Conservation (phyloP, 306 rosid species). For the Cucurbita moschata region DNA sequence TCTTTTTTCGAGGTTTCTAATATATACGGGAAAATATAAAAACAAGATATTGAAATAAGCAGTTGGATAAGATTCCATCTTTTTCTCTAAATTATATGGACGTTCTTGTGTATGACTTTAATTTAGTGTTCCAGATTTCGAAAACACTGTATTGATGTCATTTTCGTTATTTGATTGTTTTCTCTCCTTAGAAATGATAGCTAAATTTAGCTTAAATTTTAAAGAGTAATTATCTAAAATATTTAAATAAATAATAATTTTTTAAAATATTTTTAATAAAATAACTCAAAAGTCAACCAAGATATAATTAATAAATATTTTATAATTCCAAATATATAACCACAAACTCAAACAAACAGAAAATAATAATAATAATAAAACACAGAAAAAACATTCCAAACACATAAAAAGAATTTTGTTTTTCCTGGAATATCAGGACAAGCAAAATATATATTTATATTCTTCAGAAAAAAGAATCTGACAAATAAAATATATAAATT, state of each 20-base stretch:
- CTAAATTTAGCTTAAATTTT: too few relatives aligned
- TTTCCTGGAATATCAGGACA: neutral
- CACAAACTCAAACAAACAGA: neutral
- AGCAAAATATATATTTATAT: too few relatives aligned
- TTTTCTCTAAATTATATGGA: too few relatives aligned
- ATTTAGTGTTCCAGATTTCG: too few relatives aligned
- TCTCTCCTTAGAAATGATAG: too few relatives aligned
- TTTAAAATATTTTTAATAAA: neutral
- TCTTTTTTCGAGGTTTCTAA: neutral
- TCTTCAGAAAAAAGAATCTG: too few relatives aligned
- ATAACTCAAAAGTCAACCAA: neutral
- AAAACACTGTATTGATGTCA: neutral
- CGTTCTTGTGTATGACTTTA: neutral
- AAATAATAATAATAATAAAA: too few relatives aligned
- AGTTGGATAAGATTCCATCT: neutral
- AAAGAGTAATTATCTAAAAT: too few relatives aligned
- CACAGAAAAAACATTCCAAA: neutral
- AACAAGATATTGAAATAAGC: neutral
- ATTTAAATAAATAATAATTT: too few relatives aligned
- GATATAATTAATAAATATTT: too few relatives aligned
- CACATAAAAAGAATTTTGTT: neutral
- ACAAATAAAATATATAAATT: too few relatives aligned
- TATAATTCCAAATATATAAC: neutral
- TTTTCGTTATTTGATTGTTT: too few relatives aligned
- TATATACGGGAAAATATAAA: neutral